Evolutionary conservation across 2,329 filamentous ascomycete species (phyloP).

Genomic region (Pseudocercospora macadamiae): DNA sequence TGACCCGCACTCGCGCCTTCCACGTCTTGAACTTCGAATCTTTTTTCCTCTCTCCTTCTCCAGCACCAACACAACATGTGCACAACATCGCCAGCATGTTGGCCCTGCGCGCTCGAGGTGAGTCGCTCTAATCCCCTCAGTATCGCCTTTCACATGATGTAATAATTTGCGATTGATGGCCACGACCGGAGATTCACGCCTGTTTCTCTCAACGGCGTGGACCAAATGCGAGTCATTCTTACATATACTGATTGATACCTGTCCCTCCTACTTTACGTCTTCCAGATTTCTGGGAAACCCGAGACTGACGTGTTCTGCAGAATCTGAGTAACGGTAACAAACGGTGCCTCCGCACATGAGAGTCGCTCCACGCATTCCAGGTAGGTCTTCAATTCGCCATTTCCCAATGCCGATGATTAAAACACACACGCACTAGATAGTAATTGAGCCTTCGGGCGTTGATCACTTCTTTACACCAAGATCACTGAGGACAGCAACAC

Average conservation of each 20-base stretch:
- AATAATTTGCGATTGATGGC: slow-evolving; percentile 99
- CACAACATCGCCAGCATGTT: neutral
- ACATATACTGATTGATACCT: slow-evolving; percentile 84
- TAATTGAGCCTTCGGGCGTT: slow-evolving; percentile 42
- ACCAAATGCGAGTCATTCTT: slow-evolving; percentile 88
- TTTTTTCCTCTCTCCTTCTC: slow-evolving; percentile 1
- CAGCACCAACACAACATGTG: slow-evolving; percentile 16
- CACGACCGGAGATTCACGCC: slow-evolving; percentile 83
- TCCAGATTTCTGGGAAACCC: neutral
- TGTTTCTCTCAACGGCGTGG: slow-evolving; percentile 78
- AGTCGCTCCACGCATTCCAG: neutral
- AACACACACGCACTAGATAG: slow-evolving; percentile 62
- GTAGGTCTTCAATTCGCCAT: slow-evolving; percentile 14
- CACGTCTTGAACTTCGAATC: neutral
- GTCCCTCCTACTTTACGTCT: neutral
- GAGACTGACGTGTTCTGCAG: neutral
- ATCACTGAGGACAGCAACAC: slow-evolving; percentile 39
- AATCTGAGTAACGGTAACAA: neutral
- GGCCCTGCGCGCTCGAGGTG: slow-evolving; percentile 14
- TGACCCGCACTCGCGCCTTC: neutral
- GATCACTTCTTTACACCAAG: slow-evolving; percentile 44
- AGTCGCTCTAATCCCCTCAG: neutral
- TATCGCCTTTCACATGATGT: slow-evolving; percentile 68
- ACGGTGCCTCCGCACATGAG: neutral
- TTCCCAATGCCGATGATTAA: slow-evolving; percentile 64